These are phyloP conservation scores for Ampelomyces quisqualis DNA, from an alignment of 2,329 filamentous ascomycete species.

Conservation along the genomic window DNA sequence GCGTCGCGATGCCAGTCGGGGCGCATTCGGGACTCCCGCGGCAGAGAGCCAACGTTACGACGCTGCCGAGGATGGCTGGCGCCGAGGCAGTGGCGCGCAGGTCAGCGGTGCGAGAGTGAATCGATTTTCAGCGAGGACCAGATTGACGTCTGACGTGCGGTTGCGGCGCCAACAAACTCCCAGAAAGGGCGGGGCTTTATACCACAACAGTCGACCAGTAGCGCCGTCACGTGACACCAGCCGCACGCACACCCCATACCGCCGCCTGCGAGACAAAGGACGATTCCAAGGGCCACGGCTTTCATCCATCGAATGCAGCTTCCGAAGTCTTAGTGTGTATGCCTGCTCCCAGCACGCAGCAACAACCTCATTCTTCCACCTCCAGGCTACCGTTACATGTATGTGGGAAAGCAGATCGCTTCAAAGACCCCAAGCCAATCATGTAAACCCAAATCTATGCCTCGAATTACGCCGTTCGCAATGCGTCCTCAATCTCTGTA, in stretches of 20 bases:
- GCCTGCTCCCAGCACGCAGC: too few relatives aligned
- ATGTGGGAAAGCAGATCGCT: too few relatives aligned
- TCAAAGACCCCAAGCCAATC: too few relatives aligned
- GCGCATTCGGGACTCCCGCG: constrained; percentile 35
- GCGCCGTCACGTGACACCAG: constrained; percentile 3
- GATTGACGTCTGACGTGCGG: constrained; percentile 18
- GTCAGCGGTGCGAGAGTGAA: not conserved
- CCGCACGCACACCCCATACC: not conserved
- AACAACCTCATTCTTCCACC: too few relatives aligned
- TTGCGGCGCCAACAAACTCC: constrained; percentile 13
- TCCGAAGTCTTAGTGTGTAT: too few relatives aligned
- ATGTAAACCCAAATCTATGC: too few relatives aligned
- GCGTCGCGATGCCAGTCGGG: constrained; percentile 31
- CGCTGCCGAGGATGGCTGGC: not conserved
- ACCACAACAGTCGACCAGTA: not conserved
- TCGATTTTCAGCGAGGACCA: too few relatives aligned
- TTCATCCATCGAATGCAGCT: not conserved
- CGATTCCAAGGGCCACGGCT: not conserved
- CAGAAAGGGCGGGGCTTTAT: constrained; percentile 4
- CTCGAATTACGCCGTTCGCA: constrained; percentile 4
- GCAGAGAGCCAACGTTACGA: too few relatives aligned
- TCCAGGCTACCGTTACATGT: too few relatives aligned
- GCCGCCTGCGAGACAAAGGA: constrained; percentile 2
- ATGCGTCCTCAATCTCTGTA: constrained; percentile 20
- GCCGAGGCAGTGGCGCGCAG: not conserved